Base-by-base conservation (phyloP, 1,284 basidiomycete genomes). In the Ustilago hordei region DNA sequence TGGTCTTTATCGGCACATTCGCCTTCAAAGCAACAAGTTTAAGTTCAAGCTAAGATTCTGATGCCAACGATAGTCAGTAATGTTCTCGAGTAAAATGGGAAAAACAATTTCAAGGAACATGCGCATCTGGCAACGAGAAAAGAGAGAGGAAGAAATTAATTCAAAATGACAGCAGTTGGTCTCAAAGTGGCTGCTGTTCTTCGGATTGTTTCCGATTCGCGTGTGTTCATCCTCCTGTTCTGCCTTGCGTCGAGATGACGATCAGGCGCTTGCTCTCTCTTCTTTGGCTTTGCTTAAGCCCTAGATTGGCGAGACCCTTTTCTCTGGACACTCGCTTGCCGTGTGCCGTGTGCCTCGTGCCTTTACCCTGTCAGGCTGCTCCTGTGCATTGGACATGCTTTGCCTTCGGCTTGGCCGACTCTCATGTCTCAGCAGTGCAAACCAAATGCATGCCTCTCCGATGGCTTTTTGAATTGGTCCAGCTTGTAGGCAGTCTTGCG, bases 381-480 rank as follows among this genome's bases (percentile, higher is more conserved):
- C 35, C 47, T 59, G 47, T 58, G 38, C 28, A 28, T 52, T 60
- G n/a, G 6, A 39, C 11, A 12, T 23, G 15, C 17, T 35, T 11
- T 35, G 52, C 52, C 32, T 54, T 54, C 32, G 32, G 52, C 52
- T 34, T 54, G 52, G 52, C 52, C 52, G 52, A 28, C 34, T n/a
- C 53, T 19, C 34, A 32, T 55, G 12, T 52, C 38, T 15, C 12
- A 41, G 47, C 52, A 34, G 34, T 55, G 35, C 28, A 31, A 48
- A 1, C 48, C 17, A 9, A n/a, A 47, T 62, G 60, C 60, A 62
- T 55, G 60, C 60, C 60, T 62, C 60, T 62, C 60, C 52, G 60
- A 34, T 43, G 41, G 32, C 41, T 31, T 47, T n/a, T 11, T 59
- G 45, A 35, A 35, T 9, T 13, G 28, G 11, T 13, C 50, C 31